Evolutionary conservation across 1,284 basidiomycete genomes (phyloP), one percentile per base, ranked within the genome.

Genomic region (Agroathelia rolfsii): DNA sequence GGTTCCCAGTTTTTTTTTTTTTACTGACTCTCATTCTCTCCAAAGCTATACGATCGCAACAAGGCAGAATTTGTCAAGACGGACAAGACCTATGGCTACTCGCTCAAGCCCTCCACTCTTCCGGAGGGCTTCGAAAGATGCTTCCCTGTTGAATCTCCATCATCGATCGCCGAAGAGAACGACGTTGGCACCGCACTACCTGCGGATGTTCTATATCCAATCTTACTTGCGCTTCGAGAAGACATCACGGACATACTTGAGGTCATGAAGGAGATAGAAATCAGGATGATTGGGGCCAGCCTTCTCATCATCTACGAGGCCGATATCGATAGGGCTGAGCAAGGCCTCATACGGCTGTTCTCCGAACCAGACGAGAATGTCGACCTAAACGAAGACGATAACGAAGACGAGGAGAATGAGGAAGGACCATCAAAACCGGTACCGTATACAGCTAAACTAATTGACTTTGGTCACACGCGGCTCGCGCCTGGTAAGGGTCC

Each of bases 381-480:
- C 33, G 32, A 46, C 16, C 35, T 53, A 12, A 44, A 55, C 27
- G 42, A 62, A 32, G 46, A 52, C 6, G 43, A 66, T 4, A 61
- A 63, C 17, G 60, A 56, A 18, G 56, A 55, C 5, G 55, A 39
- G 6, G 39, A 32, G 18, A 42, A 38, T 3, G 38, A 38, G 16
- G 49, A 50, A 3, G 64, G 68, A 5, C 66, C 72, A 10, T n/a
- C n/a, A n/a, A n/a, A n/a, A n/a, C n/a, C n/a, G n/a, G n/a, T n/a
- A n/a, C 70, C 82, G 6, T 78, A 72, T 42, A 60, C 66, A 6
- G 65, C 94, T 36, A 80, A 79, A 39, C 58, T 95, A 41, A 96
- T 96, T 39, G 93, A 97, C 61, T 96, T 97, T 55, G 93, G 89
- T 3, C 94, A 97, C 55, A 84, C 89, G 3, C 63, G 68, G 21